These are phyloP conservation scores for Saccharum hybrid DNA, from an alignment of 202 grass and related monocot genomes.

Conservation along the genomic window DNA sequence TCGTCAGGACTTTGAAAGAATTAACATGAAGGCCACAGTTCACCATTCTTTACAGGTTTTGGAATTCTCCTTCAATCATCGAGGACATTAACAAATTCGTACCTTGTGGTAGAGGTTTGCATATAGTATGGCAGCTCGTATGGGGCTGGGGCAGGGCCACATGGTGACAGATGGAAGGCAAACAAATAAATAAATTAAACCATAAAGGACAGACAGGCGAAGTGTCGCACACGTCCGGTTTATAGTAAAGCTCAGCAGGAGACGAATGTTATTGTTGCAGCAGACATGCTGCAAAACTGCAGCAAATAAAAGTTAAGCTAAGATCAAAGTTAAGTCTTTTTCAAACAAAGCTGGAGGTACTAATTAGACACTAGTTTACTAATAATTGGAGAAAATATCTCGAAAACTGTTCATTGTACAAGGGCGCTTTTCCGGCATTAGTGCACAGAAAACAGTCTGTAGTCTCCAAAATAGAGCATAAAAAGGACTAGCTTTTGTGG, in stretches of 20 bases:
- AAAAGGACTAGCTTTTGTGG: neutral
- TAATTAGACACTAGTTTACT: neutral
- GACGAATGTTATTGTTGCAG: neutral
- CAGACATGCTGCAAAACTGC: neutral
- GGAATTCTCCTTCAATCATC: conserved; percentile 36
- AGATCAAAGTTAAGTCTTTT: neutral
- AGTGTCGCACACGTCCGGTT: conserved; percentile 24
- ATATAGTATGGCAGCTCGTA: neutral
- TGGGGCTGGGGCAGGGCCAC: conserved; percentile 4
- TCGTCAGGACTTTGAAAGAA: neutral
- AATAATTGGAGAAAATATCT: conserved; percentile 1
- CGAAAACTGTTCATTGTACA: neutral
- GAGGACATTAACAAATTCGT: conserved; percentile 33
- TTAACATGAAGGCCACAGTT: neutral
- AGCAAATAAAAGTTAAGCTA: neutral
- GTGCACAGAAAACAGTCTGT: neutral
- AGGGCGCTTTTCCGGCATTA: neutral
- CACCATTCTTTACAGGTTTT: neutral
- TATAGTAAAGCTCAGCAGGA: neutral
- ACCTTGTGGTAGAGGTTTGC: neutral
- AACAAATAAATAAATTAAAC: conserved; percentile 5
- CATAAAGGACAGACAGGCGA: conserved; percentile 12
- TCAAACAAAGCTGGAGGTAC: neutral
- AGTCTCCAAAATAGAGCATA: neutral
- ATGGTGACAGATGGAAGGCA: conserved; percentile 13